Conservation (phyloP, 371 early-diverging fungal species). For the Syncephalastrum racemosum region DNA sequence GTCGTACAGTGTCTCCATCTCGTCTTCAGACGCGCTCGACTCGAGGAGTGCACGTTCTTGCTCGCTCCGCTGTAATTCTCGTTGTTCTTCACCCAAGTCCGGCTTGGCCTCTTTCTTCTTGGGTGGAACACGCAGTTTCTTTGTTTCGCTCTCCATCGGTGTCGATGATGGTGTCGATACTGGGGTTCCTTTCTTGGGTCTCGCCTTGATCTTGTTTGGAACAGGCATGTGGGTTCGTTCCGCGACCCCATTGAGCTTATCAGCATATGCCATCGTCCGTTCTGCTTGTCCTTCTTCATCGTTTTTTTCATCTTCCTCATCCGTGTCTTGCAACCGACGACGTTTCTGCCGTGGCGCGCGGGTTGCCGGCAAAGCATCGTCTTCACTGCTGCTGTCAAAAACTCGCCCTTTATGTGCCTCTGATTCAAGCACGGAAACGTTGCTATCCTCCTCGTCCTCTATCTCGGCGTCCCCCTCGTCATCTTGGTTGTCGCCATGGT, state of each 20-base stretch:
- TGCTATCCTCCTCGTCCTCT: slow-evolving; percentile 10
- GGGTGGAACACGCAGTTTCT: background rate
- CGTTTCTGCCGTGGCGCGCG: slow-evolving; percentile 6
- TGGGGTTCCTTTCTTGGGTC: too few species aligned
- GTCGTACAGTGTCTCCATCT: slow-evolving; percentile 14
- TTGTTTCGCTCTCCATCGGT: background rate
- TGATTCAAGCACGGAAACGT: background rate
- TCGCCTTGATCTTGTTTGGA: too few species aligned
- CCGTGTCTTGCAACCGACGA: slow-evolving; percentile 17
- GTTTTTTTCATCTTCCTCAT: slow-evolving; percentile 27
- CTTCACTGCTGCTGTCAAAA: too few species aligned
- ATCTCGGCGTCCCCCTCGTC: slow-evolving; percentile 32
- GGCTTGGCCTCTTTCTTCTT: background rate
- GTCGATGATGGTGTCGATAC: background rate
- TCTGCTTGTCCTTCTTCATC: slow-evolving; percentile 7
- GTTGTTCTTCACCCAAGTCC: slow-evolving; percentile 12
- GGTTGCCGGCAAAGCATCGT: background rate
- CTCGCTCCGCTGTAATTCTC: slow-evolving; percentile 6
- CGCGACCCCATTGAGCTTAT: too few species aligned
- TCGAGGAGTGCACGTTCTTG: slow-evolving; percentile 15
- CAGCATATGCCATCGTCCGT: too few species aligned
- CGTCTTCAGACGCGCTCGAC: slow-evolving; percentile 14
- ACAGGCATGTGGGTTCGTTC: too few species aligned
- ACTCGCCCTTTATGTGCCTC: slow-evolving; percentile 9
- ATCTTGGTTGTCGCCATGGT: slow-evolving; percentile 22